Evolutionary conservation across 1,139 yeast species (phyloP).

Genomic region (Blastobotrys proliferans): DNA sequence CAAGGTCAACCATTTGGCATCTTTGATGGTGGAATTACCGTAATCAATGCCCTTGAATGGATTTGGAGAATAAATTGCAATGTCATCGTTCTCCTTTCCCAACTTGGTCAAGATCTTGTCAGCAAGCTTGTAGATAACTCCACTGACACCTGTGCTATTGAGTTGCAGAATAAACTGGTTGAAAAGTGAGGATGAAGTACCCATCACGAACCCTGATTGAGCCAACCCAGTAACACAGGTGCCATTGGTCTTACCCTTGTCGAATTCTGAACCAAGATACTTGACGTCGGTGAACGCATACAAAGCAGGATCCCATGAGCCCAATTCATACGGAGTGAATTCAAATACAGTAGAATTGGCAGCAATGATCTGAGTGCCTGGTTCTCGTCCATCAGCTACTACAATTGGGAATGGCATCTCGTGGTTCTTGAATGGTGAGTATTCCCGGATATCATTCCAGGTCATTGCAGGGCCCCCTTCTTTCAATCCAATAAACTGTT

Average conservation of each 20-base stretch:
- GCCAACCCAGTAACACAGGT: constrained; percentile 65
- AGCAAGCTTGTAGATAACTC: constrained; percentile 45
- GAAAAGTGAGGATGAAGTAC: constrained; percentile 76
- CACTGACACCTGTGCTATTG: constrained; percentile 49
- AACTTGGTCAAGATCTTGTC: constrained; percentile 27
- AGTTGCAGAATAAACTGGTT: constrained; percentile 62
- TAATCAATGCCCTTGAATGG: constrained; percentile 52
- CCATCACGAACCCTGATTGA: constrained; percentile 72
- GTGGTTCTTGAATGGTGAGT: constrained; percentile 52
- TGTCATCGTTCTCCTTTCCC: constrained; percentile 46
- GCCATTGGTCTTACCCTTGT: constrained; percentile 45
- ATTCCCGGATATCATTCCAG: constrained; percentile 58
- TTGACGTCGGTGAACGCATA: constrained; percentile 67
- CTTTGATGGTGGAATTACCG: constrained; percentile 30
- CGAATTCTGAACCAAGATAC: constrained; percentile 66
- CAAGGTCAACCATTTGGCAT: constrained; percentile 49
- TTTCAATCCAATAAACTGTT: constrained; percentile 60
- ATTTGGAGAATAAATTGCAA: constrained; percentile 70
- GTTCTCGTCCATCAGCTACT: constrained; percentile 80
- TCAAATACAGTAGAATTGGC: constrained; percentile 80
- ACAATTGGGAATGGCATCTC: constrained; percentile 88
- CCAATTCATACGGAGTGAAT: constrained; percentile 73
- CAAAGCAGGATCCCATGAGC: constrained; percentile 85
- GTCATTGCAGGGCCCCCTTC: constrained; percentile 65
- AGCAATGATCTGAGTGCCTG: constrained; percentile 47